phyloP scores from a whole-genome alignment of 148 eudicot species.

The Beta vulgaris region DNA sequence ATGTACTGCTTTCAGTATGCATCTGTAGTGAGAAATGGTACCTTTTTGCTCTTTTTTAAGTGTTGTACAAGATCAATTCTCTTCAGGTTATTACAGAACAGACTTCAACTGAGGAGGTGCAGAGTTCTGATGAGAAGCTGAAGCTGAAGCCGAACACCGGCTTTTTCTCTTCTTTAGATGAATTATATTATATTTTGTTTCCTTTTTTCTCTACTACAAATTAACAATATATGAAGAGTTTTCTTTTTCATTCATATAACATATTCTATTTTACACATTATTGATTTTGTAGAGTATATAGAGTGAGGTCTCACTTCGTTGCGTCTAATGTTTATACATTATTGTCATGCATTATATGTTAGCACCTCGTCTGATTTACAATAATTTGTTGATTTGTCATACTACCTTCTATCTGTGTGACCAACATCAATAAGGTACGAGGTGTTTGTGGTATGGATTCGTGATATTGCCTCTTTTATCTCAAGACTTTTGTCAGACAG shows the following conservation, averaged over 20 bases:
- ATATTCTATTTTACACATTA: background rate
- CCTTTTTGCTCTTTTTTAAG: conserved; percentile 17
- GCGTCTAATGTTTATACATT: background rate
- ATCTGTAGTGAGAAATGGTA: conserved; percentile 26
- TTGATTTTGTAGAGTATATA: background rate
- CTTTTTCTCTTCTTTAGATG: background rate
- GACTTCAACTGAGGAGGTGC: conserved; percentile 3
- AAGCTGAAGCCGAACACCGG: conserved; percentile 2
- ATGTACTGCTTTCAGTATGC: conserved; percentile 19
- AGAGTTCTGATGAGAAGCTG: conserved; percentile 1
- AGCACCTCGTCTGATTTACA: background rate
- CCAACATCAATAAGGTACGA: too few relatives aligned
- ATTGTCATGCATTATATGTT: background rate
- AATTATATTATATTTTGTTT: background rate
- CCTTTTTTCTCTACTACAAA: background rate
- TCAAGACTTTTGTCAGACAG: too few relatives aligned
- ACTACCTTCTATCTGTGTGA: too few relatives aligned
- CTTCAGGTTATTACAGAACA: conserved; percentile 13
- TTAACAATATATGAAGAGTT: background rate
- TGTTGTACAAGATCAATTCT: conserved; percentile 13
- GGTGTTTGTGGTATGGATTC: too few relatives aligned
- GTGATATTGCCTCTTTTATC: too few relatives aligned
- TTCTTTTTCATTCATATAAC: background rate
- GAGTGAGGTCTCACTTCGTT: background rate
- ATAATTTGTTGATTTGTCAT: background rate